phyloP scores from a whole-genome alignment of 2,329 filamentous ascomycete genomes.

The Monosporascus sp. region DNA sequence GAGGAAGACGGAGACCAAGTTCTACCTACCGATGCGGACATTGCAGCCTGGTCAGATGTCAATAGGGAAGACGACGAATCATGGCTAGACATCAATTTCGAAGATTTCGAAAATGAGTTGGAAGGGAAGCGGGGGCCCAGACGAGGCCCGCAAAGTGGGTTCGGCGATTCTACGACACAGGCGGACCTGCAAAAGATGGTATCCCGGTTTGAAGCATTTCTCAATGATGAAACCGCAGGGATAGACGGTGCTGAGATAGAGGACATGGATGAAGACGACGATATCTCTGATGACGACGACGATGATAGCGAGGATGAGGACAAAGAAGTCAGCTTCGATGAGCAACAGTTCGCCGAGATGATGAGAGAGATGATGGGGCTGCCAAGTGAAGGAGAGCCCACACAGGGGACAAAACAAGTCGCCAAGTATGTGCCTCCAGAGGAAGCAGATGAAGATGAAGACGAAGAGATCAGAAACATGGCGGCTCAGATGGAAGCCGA shows the following conservation, averaged over 20 bases:
- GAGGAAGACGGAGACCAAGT: slow-evolving; percentile 59
- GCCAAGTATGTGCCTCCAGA: slow-evolving; percentile 5
- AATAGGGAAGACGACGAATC: slow-evolving; percentile 73
- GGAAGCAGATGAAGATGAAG: slow-evolving; percentile 31
- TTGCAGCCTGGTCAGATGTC: slow-evolving; percentile 59
- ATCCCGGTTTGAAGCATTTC: slow-evolving; percentile 83
- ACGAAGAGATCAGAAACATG: slow-evolving; percentile 60
- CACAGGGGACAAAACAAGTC: slow-evolving; percentile 2
- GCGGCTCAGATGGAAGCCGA: slow-evolving; percentile 69
- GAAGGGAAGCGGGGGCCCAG: slow-evolving; percentile 38
- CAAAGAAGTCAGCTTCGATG: slow-evolving; percentile 73
- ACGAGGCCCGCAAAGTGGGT: slow-evolving; percentile 30
- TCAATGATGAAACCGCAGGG: slow-evolving; percentile 80
- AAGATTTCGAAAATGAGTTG: slow-evolving; percentile 81
- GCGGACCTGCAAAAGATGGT: slow-evolving; percentile 86
- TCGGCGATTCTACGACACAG: slow-evolving; percentile 63
- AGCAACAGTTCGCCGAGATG: slow-evolving; percentile 77
- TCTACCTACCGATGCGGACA: slow-evolving; percentile 70
- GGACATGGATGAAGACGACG: slow-evolving; percentile 65
- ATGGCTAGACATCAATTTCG: slow-evolving; percentile 89
- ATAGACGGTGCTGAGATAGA: slow-evolving; percentile 69
- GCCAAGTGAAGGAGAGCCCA: slow-evolving; percentile 20
- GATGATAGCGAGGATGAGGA: slow-evolving; percentile 61
- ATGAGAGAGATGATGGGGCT: slow-evolving; percentile 91
- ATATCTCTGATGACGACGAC: slow-evolving; percentile 45